These are phyloP conservation scores for Boletus albobrunnescens DNA, from an alignment of 1,284 basidiomycete species.

Conservation along the genomic window DNA sequence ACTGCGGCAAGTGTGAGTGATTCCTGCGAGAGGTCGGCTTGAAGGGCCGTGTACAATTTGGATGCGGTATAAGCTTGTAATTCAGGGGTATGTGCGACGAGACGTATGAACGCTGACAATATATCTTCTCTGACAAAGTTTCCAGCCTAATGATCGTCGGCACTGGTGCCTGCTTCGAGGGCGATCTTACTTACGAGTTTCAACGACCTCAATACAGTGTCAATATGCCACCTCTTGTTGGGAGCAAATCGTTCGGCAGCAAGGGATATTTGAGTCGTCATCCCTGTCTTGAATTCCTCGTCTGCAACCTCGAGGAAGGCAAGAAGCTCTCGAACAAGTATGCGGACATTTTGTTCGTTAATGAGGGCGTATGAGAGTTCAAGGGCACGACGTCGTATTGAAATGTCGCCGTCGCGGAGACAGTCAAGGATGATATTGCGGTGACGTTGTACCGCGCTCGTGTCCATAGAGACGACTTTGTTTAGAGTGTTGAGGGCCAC, in stretches of 20 bases:
- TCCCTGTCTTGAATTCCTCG: slow-evolving; percentile 96
- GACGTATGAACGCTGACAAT: slow-evolving; percentile 89
- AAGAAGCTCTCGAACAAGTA: slow-evolving; percentile 89
- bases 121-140: slow-evolving; percentile 99
- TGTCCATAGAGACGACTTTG: slow-evolving; percentile 98
- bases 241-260: slow-evolving; percentile 97
- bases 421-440: slow-evolving; percentile 98
- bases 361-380: slow-evolving; percentile 98
- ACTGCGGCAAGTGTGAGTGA: slow-evolving; percentile 89
- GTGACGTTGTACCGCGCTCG: slow-evolving; percentile 97
- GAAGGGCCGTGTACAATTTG: slow-evolving; percentile 85
- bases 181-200: slow-evolving; percentile 65
- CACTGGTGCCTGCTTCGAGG: neutral
- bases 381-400: slow-evolving; percentile 92
- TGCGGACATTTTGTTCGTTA: slow-evolving; percentile 91
- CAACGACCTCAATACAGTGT: slow-evolving; percentile 90
- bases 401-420: slow-evolving; percentile 97
- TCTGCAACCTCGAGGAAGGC: slow-evolving; percentile 98
- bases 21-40: slow-evolving; percentile 93
- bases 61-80: slow-evolving; percentile 95
- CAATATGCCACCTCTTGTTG: slow-evolving; percentile 99
- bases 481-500: slow-evolving; percentile 98
- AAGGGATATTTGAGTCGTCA: slow-evolving; percentile 96
- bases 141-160: slow-evolving; percentile 64
- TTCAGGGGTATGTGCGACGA: slow-evolving; percentile 96